Base-by-base conservation (phyloP, 1,284 basidiomycete genomes). In the Acaromyces ingoldii region DNA sequence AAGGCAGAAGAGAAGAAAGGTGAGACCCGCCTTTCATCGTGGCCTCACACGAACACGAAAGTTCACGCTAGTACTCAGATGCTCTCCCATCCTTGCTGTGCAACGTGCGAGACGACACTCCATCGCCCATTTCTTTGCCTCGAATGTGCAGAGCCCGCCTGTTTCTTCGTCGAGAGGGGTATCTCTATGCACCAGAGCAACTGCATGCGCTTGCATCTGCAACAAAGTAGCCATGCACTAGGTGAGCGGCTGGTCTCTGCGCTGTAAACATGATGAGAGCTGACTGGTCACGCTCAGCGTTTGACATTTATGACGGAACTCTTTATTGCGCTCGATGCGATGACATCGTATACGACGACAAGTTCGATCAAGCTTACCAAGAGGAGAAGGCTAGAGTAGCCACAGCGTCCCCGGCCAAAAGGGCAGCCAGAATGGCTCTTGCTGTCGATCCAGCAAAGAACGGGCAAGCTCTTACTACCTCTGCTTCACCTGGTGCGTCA, bases 81-180 rank as follows among this genome's bases (percentile, higher is more conserved):
- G 31, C 67, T 75, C 36, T 62, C 63, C 38, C 66, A 72, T 51
- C 73, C 73, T 1, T 57, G 55, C 6, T 75, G 73, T 43, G 41
- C 53, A 6, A 41, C 52, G 6, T 75, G 73, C 37, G 44, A 50
- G 19, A 43, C 60, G 13, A 60, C 70, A 22, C 53, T 72, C 40
- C 58, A 68, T 24, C 58, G 67, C 5, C 73, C 73, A 0, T 75
- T 66, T 47, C 52, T 75, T 47, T 75, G 73, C 50, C 49, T 75
- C 13, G 55, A 64, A 25, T 74, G 70, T 52, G 68, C 68, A 6
- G 54, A 49, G 36, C 58, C 60, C 1, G 70, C 53, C 10, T 74
- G 72, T 53, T 68, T 72, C 53, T 62, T 45, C 39, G 56, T 6
- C 48, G 52, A 62, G 28, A n/a, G 28, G 11, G 30, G 28, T 24